Conservation (phyloP, 2,329 filamentous ascomycete genomes). For the Aspergillus clavatus region DNA sequence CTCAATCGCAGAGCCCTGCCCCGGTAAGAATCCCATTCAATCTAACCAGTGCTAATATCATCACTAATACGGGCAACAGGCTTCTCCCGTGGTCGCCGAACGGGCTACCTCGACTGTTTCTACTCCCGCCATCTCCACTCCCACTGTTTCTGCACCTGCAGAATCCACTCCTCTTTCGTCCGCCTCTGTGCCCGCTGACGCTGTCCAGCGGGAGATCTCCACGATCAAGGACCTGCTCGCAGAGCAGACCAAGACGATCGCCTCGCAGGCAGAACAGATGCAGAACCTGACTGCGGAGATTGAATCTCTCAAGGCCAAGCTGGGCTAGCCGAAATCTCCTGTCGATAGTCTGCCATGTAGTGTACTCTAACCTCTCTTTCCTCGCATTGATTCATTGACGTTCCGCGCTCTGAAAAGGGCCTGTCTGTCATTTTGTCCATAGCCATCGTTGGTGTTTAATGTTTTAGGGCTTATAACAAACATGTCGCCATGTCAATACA, state of each 20-base stretch:
- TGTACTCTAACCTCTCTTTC: conserved; percentile 1
- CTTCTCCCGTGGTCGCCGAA: conserved; percentile 18
- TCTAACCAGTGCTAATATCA: neutral
- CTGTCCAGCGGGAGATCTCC: conserved; percentile 61
- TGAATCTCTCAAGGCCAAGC: conserved; percentile 72
- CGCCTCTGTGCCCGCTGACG: conserved; percentile 40
- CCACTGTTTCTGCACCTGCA: conserved; percentile 17
- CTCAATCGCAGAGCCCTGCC: conserved; percentile 21
- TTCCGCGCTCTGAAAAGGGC: conserved; percentile 6
- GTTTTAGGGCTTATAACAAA: conserved; percentile 10
- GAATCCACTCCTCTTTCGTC: conserved; percentile 22
- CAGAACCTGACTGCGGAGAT: conserved; percentile 65
- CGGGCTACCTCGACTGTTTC: conserved; percentile 25
- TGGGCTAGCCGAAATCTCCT: conserved; percentile 42
- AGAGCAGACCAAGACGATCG: conserved; percentile 72
- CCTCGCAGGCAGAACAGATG: conserved; percentile 72
- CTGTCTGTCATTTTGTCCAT: conserved; percentile 13
- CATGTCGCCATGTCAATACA: conserved; percentile 13
- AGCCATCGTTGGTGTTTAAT: conserved; percentile 12
- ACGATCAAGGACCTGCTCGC: conserved; percentile 75
- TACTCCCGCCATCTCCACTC: conserved; percentile 37
- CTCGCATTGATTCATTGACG: neutral
- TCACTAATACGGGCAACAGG: conserved; percentile 1
- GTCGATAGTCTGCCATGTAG: neutral
- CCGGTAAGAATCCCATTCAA: conserved; percentile 15